Evolutionary conservation across 129 eudicot species (phyloP), one percentile per base, ranked within the genome.

Genomic region (Chrysanthemum lavandulifolium): DNA sequence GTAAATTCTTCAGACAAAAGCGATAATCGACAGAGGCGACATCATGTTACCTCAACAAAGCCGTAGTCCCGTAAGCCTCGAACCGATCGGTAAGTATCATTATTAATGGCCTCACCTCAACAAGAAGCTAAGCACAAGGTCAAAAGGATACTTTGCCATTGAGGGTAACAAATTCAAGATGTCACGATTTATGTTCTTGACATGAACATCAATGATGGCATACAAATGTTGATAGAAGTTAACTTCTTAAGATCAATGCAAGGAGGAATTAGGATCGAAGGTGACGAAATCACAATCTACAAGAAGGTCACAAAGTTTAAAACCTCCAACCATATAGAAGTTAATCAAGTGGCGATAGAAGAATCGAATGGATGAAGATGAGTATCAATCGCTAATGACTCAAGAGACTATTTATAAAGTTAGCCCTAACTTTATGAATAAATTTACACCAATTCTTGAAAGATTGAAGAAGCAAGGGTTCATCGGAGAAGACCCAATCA

Each of bases 181-280:
- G 2, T 55, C 71, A 0, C 50, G 1, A 40, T 43, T 0, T 66
- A 66, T 40, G 52, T 15, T 66, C 31, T 66, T 10, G 9, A 40
- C 5, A 66, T 66, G 71, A 21, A 16, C 4, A 2, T 66, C 27
- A 40, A 9, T 8, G 71, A 43, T 2, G 54, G 54, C 6, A 47
- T 67, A n/a, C 25, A 67, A 9, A 67, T 67, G 71, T 21, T 67
- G 2, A 43, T 67, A 2, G 71, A 57, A 16, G 6, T 19, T 13
- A 67, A 67, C 25, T 67, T 67, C 71, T 36, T 67, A 47, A 43
- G 71, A 10, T 7, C 71, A 14, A 67, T 67, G 48, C 48, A 13
- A 19, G 21, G 21, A 19, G 21, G 21, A 19, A 19, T 19, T 19
- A 19, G 21, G 21, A 19, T 19, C 21, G 71, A 45, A 16, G 56